Percentiles rank a stretch among this genome's conserved stretches.
These are phyloP conservation scores for Tetradesmus obliquus DNA, from an alignment of 139 green algal genomes.

Conservation along the genomic window DNA sequence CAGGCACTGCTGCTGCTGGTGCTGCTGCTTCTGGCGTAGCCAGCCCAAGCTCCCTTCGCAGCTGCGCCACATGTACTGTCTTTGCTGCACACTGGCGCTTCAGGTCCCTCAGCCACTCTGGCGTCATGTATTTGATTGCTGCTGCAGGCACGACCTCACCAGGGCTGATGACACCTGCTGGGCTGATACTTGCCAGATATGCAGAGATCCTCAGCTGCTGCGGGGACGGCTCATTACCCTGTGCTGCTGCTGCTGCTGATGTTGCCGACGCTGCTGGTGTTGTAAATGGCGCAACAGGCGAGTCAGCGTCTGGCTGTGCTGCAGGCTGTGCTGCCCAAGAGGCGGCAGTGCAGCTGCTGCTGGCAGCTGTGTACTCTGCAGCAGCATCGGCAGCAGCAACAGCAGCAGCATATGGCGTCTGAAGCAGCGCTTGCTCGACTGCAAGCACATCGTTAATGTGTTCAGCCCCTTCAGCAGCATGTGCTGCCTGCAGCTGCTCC, in stretches of 20 bases:
- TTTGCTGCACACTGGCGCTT: background rate
- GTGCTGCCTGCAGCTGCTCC: background rate
- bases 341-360: background rate
- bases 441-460: background rate
- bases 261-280: background rate
- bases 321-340: background rate
- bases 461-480: background rate
- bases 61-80: background rate
- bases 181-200: slow-evolving; percentile 23
- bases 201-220: slow-evolving; percentile 1
- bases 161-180: slow-evolving; percentile 16
- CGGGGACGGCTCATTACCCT: background rate
- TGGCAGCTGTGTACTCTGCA: background rate
- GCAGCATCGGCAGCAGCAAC: background rate
- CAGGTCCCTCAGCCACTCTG: slow-evolving; percentile 29
- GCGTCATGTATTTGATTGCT: slow-evolving; percentile 4
- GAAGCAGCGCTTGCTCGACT: background rate
- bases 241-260: background rate
- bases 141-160: background rate
- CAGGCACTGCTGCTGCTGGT: background rate
- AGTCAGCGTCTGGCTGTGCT: background rate
- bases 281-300: background rate
- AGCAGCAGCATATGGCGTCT: background rate
- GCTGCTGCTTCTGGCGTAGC: slow-evolving; percentile 18
- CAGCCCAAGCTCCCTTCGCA: slow-evolving; percentile 18